Conservation (phyloP, 176 grass and related monocot species). For the Canna indica region DNA sequence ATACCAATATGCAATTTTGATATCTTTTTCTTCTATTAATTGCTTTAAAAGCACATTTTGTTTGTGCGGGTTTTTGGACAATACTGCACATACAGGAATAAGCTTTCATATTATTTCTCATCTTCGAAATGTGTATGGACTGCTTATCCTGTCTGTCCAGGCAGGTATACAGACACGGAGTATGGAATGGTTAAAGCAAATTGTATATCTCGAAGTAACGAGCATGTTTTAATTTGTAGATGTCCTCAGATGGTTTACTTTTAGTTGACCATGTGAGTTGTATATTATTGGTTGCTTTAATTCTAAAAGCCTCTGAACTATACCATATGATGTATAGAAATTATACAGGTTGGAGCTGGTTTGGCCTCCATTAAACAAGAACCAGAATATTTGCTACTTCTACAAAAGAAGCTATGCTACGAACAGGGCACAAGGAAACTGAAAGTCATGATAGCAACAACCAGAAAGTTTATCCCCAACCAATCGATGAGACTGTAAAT, state of each 20-base stretch:
- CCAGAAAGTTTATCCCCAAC: slow-evolving; percentile 90
- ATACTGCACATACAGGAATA: too few relatives aligned
- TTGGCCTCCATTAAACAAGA: background rate
- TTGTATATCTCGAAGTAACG: too few relatives aligned
- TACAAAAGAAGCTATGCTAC: slow-evolving; percentile 25
- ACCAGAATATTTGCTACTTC: background rate
- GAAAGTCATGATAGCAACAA: slow-evolving; percentile 78
- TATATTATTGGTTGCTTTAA: background rate
- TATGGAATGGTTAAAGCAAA: too few relatives aligned
- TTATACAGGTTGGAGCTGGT: background rate
- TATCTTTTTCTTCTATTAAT: too few relatives aligned
- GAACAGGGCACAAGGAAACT: slow-evolving; percentile 23
- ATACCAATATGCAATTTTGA: too few relatives aligned
- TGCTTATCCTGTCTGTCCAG: too few relatives aligned
- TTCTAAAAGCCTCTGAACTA: background rate
- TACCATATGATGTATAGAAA: background rate
- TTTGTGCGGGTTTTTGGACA: too few relatives aligned
- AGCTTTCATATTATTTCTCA: too few relatives aligned
- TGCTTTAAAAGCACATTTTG: too few relatives aligned
- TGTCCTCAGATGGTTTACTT: background rate
- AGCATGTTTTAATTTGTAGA: too few relatives aligned
- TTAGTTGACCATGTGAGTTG: background rate
- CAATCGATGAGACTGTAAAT: slow-evolving; percentile 73
- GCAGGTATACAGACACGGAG: too few relatives aligned
- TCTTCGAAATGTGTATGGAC: too few relatives aligned